A percentile compares a stretch with the other conserved stretches of the same genome.
These are phyloP conservation scores for Clohesyomyces aquaticus DNA, from an alignment of 495 filamentous ascomycete species.

Conservation along the genomic window DNA sequence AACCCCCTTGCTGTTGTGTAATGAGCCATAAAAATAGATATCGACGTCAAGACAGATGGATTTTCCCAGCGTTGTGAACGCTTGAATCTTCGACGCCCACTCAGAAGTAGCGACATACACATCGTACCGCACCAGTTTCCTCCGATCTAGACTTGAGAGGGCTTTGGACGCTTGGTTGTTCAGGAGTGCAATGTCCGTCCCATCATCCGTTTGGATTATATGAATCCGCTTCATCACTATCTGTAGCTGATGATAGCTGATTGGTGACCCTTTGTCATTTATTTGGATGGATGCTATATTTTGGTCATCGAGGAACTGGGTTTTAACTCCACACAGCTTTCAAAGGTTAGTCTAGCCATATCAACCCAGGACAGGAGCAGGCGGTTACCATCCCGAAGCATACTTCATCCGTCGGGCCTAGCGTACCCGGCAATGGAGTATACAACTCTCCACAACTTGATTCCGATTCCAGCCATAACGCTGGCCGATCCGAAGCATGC, in stretches of 20 bases:
- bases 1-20: conserved; percentile 1
- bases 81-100: conserved; percentile 6
- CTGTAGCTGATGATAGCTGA: conserved; percentile 5
- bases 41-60: conserved; percentile 4
- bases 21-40: conserved; percentile 7
- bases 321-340: conserved; percentile 14
- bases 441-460: not conserved
- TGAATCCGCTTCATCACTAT: conserved; percentile 16
- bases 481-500: not conserved
- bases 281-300: conserved; percentile 4
- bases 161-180: conserved; percentile 11
- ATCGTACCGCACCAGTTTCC: conserved; percentile 2
- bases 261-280: not conserved
- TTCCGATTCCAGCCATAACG: not conserved
- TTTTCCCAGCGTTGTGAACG: conserved; percentile 3
- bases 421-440: not conserved
- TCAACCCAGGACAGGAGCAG: not conserved
- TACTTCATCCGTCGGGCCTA: conserved; percentile 4
- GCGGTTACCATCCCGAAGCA: conserved; percentile 13
- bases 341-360: not conserved
- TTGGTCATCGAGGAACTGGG: conserved; percentile 12
- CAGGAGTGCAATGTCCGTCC: conserved; percentile 14
- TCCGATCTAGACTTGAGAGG: conserved; percentile 2
- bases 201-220: conserved; percentile 9
- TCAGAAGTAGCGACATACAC: conserved; percentile 5